phyloP scores from a whole-genome alignment of 192 early-diverging fungal genomes.

The Backusella tarrabulga region DNA sequence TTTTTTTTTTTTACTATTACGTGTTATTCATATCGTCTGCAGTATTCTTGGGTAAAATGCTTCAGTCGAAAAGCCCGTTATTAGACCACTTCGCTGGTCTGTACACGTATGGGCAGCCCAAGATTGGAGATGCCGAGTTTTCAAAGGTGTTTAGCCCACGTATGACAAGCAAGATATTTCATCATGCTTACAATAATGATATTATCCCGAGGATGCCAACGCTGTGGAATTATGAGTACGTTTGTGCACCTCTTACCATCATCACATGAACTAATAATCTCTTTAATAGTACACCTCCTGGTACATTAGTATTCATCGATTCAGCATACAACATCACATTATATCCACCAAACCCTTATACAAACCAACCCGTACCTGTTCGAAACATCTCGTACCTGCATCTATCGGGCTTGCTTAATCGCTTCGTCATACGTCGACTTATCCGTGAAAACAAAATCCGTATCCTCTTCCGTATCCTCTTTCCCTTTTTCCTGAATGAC shows the following conservation, averaged over 20 bases:
- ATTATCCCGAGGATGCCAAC: constrained; percentile 1
- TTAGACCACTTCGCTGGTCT: constrained; percentile 51
- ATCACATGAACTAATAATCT: not conserved
- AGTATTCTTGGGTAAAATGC: constrained; percentile 55
- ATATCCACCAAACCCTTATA: constrained; percentile 51
- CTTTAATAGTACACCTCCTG: constrained; percentile 45
- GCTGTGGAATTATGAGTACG: constrained; percentile 3
- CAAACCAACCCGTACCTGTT: constrained; percentile 47
- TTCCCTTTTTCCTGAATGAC: constrained; percentile 56
- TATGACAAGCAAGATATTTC: constrained; percentile 52
- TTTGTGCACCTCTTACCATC: not conserved
- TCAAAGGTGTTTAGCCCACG: constrained; percentile 45
- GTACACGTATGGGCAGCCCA: constrained; percentile 53
- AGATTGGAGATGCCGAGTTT: constrained; percentile 49
- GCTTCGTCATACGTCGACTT: constrained; percentile 42
- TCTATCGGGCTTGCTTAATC: constrained; percentile 50
- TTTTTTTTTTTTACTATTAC: not conserved
- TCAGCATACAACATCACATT: constrained; percentile 42
- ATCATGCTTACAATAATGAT: constrained; percentile 57
- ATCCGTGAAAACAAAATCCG: constrained; percentile 43
- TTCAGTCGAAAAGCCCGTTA: constrained; percentile 45
- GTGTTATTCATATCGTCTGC: not conserved
- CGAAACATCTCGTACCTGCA: constrained; percentile 52
- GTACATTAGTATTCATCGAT: constrained; percentile 55
- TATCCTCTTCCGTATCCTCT: constrained; percentile 42